Evolutionary conservation across 176 grass and related monocot species (phyloP).

Genomic region (Zizania latifolia): DNA sequence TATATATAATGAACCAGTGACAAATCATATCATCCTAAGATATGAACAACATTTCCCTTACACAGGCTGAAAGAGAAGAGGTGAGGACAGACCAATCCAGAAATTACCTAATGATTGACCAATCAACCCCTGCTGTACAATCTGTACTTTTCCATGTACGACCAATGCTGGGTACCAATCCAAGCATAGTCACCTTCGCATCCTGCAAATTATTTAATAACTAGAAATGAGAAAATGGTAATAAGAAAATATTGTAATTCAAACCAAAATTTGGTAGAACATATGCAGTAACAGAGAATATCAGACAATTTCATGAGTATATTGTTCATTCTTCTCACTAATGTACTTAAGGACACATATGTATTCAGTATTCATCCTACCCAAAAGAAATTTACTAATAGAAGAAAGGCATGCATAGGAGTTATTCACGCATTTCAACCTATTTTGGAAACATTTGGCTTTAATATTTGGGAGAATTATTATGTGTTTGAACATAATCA

Average conservation of each 20-base stretch:
- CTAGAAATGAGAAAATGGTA: neutral
- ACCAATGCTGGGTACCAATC: conserved; percentile 89
- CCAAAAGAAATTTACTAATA: neutral
- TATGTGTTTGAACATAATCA: too few species aligned
- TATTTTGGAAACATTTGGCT: neutral
- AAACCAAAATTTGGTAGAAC: neutral
- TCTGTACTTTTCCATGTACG: conserved; percentile 83
- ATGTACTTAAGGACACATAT: neutral
- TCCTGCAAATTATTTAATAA: conserved; percentile 49
- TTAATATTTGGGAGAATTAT: neutral
- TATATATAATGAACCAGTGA: conserved; percentile 30
- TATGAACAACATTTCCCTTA: conserved; percentile 12
- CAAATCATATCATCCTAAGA: conserved; percentile 14
- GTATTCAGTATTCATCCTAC: neutral
- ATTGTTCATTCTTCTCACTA: neutral
- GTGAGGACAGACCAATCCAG: neutral
- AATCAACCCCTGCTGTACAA: conserved; percentile 79
- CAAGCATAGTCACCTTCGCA: conserved; percentile 97
- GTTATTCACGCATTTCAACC: neutral
- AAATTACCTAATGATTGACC: conserved; percentile 75
- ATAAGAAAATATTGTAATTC: neutral
- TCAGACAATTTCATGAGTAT: conserved; percentile 1
- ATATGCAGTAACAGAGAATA: conserved; percentile 12
- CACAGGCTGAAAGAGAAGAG: conserved; percentile 20
- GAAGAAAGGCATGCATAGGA: neutral